A percentile compares a stretch with the other conserved stretches of the same genome.
phyloP scores from a whole-genome alignment of 2,329 filamentous ascomycete genomes.

The Scytalidium sp. region DNA sequence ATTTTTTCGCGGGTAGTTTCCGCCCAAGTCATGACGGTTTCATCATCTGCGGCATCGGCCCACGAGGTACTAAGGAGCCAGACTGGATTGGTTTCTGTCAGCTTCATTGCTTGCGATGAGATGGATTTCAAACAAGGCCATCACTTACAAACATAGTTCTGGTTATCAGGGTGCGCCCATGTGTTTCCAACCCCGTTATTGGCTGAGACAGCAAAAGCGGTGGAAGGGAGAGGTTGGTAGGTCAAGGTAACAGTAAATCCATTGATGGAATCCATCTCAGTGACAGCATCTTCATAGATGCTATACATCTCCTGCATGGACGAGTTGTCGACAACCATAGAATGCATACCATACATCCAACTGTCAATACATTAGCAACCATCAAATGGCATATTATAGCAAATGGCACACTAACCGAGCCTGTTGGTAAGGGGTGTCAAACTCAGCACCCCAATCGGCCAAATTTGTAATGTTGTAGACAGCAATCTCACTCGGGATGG shows the following conservation, averaged over 20 bases:
- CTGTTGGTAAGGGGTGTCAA: conserved; percentile 1
- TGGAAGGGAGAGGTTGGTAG: not conserved
- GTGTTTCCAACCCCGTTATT: conserved; percentile 2
- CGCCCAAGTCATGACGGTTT: conserved; percentile 22
- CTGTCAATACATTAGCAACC: not conserved
- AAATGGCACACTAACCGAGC: not conserved
- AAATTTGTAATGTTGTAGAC: conserved; percentile 1
- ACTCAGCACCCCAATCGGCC: not conserved
- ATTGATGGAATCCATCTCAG: not conserved
- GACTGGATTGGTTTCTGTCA: not conserved
- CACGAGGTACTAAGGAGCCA: conserved; percentile 13
- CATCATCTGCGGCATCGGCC: conserved; percentile 27
- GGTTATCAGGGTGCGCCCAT: conserved; percentile 4
- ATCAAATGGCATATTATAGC: not conserved
- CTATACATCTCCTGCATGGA: conserved; percentile 1
- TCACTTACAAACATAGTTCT: not conserved
- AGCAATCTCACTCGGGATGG: conserved; percentile 20
- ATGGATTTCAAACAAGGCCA: not conserved
- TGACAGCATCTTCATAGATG: not conserved
- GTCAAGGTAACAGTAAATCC: not conserved
- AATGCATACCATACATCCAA: not conserved
- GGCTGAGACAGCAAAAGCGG: not conserved
- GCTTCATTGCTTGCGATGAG: not conserved
- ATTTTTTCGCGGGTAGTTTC: conserved; percentile 22
- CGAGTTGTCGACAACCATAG: conserved; percentile 1